Percentiles rank a stretch among this genome's conserved stretches.
Evolutionary conservation across 805 yeast genomes (phyloP).

Genomic region (Torulaspora quercuum): DNA sequence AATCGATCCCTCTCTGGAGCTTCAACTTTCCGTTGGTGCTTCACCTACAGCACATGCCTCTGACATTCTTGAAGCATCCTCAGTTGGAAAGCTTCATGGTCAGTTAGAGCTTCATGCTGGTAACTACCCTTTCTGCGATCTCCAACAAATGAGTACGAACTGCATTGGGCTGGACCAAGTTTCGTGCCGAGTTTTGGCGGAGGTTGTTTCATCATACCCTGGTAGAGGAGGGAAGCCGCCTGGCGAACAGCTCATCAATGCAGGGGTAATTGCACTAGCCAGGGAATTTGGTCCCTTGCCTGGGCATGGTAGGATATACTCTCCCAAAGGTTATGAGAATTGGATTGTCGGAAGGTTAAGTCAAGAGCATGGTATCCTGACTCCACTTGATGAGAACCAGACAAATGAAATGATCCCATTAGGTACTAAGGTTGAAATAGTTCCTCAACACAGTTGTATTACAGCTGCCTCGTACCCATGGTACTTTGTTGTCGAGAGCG

Average conservation of each 20-base stretch:
- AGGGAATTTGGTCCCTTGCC: constrained; percentile 8
- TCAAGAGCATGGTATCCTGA: constrained; percentile 8
- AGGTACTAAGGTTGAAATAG: constrained; percentile 2
- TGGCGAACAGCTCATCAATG: constrained; percentile 9
- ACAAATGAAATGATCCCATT: constrained; percentile 5
- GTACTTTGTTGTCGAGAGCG: constrained; percentile 6
- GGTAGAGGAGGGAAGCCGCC: constrained; percentile 4
- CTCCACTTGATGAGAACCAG: constrained; percentile 1
- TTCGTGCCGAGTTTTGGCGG: constrained; percentile 7
- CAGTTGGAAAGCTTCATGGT: constrained; percentile 6
- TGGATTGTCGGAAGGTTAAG: constrained; percentile 9
- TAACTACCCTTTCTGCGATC: constrained; percentile 9
- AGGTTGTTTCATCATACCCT: constrained; percentile 8
- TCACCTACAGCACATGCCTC: constrained; percentile 10
- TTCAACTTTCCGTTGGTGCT: constrained; percentile 7
- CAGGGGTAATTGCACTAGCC: constrained; percentile 7
- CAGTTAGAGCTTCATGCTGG: constrained; percentile 8
- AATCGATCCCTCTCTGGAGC: constrained; percentile 2
- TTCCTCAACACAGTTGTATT: constrained; percentile 8
- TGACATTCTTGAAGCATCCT: constrained; percentile 1
- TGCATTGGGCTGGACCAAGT: constrained; percentile 3
- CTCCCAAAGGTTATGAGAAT: constrained; percentile 6
- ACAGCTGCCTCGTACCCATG: constrained; percentile 8
- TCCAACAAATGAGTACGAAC: constrained; percentile 7
- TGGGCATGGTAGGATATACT: constrained; percentile 6